Conservation (phyloP, 176 grass and related monocot species). For the Ampelocalamus luodianensis region DNA sequence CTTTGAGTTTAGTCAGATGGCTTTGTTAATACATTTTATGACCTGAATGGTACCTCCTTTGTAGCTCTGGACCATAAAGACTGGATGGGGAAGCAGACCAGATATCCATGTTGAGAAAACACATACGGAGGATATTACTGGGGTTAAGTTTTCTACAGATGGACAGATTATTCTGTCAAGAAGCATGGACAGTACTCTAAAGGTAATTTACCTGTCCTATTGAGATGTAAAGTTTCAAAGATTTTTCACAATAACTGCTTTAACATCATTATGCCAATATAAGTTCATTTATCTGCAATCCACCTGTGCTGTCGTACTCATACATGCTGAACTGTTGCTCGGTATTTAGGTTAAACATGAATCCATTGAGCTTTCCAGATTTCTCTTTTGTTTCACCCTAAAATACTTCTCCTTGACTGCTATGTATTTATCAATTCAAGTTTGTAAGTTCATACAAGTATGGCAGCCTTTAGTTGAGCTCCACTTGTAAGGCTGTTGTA, state of each 20-base stretch:
- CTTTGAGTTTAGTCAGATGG: neutral
- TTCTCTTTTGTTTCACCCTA: constrained; percentile 1
- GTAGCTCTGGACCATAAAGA: constrained; percentile 93
- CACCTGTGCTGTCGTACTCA: neutral
- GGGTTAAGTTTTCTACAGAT: constrained; percentile 91
- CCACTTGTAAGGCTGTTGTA: constrained; percentile 1
- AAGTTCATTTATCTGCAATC: constrained; percentile 30
- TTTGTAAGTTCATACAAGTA: neutral
- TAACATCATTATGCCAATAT: constrained; percentile 11
- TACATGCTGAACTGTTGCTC: too few relatives aligned
- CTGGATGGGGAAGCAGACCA: constrained; percentile 98
- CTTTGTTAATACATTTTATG: constrained; percentile 28
- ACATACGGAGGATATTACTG: constrained; percentile 92
- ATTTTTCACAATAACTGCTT: neutral
- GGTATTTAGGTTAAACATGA: constrained; percentile 9
- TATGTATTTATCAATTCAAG: neutral
- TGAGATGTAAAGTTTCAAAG: constrained; percentile 18
- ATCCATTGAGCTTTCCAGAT: constrained; percentile 14
- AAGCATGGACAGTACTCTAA: constrained; percentile 92
- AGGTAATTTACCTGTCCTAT: constrained; percentile 56
- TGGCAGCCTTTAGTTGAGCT: neutral
- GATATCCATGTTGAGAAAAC: constrained; percentile 87
- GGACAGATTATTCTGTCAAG: constrained; percentile 93
- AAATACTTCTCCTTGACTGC: neutral
- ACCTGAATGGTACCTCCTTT: constrained; percentile 27